Conservation (phyloP, 768 basidiomycete genomes). For the Rhizopogon vulgaris region DNA sequence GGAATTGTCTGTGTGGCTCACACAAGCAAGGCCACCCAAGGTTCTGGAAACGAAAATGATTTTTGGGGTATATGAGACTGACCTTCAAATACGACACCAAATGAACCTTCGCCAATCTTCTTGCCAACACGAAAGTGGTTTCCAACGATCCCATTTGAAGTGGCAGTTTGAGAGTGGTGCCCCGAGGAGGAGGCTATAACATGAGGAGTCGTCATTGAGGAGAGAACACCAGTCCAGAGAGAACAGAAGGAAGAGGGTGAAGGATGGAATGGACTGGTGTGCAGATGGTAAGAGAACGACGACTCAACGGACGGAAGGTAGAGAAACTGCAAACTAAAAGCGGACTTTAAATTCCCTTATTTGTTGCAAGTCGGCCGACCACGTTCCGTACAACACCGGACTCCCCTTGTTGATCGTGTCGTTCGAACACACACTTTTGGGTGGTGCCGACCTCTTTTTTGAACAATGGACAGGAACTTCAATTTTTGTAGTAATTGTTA, state of each 20-base stretch:
- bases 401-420: no score
- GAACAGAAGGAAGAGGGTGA: constrained; percentile 16
- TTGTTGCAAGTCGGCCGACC: constrained; percentile 14
- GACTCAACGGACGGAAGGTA: constrained; percentile 17
- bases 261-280: constrained; percentile 13
- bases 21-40: not conserved
- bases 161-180: constrained; percentile 58
- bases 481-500: no score
- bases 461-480: no score
- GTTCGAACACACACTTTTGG: no score
- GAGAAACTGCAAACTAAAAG: constrained; percentile 7
- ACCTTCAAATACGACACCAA: constrained; percentile 98
- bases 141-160: constrained; percentile 70
- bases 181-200: constrained; percentile 74
- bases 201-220: constrained; percentile 71
- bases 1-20: not conserved
- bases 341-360: constrained; percentile 27
- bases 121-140: constrained; percentile 87
- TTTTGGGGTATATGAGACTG: constrained; percentile 14
- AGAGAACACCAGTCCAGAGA: constrained; percentile 24
- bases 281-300: constrained; percentile 14
- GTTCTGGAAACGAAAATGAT: constrained; percentile 2
- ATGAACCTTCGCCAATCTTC: constrained; percentile 99
- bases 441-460: no score
- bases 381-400: constrained; percentile 18